phyloP scores from a whole-genome alignment of 768 basidiomycete species.

The Fomitopsis pulvina region DNA sequence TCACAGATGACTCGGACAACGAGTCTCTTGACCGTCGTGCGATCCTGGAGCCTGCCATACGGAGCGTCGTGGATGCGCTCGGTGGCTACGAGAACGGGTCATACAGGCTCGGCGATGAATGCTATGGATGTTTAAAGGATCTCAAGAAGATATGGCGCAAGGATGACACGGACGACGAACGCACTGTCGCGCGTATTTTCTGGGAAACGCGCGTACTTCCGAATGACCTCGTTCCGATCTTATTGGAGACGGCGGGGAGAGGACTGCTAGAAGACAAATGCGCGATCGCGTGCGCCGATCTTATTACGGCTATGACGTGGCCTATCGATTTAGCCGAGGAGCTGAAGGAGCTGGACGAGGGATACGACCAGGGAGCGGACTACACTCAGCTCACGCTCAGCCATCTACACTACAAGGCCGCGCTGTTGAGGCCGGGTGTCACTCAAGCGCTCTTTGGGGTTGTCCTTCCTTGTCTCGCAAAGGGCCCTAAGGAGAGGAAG shows the following conservation, averaged over 20 bases:
- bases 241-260: slow-evolving; percentile 73
- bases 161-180: slow-evolving; percentile 95
- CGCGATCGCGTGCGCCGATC: slow-evolving; percentile 77
- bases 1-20: slow-evolving; percentile 23
- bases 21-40: slow-evolving; percentile 37
- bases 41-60: slow-evolving; percentile 61
- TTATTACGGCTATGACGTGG: slow-evolving; percentile 98
- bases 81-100: slow-evolving; percentile 63
- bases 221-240: slow-evolving; percentile 84
- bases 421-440: slow-evolving; percentile 60
- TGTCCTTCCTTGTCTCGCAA: slow-evolving; percentile 72
- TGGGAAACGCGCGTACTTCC: slow-evolving; percentile 81
- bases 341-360: slow-evolving; percentile 86
- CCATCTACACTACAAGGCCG: slow-evolving; percentile 87
- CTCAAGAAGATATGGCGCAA: slow-evolving; percentile 94
- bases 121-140: slow-evolving; percentile 82
- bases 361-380: slow-evolving; percentile 73
- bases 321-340: slow-evolving; percentile 95
- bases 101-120: slow-evolving; percentile 79
- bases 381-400: slow-evolving; percentile 78
- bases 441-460: slow-evolving; percentile 71
- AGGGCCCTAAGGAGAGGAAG: slow-evolving; percentile 56
- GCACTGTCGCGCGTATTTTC: slow-evolving; percentile 91
- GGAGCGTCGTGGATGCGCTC: slow-evolving; percentile 71
- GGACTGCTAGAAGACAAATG: slow-evolving; percentile 76